phyloP scores from a whole-genome alignment of 768 basidiomycete species.

The Cubamyces sp. region DNA sequence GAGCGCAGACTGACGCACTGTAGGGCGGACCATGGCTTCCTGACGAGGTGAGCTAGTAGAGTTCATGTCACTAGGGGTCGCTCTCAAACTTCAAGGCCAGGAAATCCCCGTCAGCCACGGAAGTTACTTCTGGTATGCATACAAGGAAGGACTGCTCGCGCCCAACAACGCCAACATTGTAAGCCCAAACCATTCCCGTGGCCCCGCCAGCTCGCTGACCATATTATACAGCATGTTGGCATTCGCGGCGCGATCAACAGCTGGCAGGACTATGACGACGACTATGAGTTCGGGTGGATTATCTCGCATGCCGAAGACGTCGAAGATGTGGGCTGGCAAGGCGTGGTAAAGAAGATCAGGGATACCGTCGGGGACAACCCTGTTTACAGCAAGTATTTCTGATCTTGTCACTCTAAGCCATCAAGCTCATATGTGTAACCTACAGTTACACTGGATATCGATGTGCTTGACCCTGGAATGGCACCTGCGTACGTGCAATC shows the following conservation, averaged over 20 bases:
- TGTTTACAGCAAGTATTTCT: slow-evolving; percentile 34
- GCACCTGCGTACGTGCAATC: slow-evolving; percentile 25
- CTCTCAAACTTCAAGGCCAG: slow-evolving; percentile 1
- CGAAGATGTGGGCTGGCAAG: slow-evolving; percentile 38
- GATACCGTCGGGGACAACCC: slow-evolving; percentile 40
- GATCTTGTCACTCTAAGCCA: neutral
- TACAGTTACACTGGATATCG: slow-evolving; percentile 28
- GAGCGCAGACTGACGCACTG: neutral
- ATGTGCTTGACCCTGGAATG: slow-evolving; percentile 27
- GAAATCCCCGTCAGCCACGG: slow-evolving; percentile 38
- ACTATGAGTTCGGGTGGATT: slow-evolving; percentile 36
- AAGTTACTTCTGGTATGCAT: slow-evolving; percentile 40
- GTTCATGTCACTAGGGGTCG: no score
- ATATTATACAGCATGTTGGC: slow-evolving; percentile 33
- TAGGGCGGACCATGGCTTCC: slow-evolving; percentile 36
- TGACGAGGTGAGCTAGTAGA: slow-evolving; percentile 22
- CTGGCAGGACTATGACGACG: slow-evolving; percentile 37
- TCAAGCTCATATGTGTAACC: neutral
- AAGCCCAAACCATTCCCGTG: neutral
- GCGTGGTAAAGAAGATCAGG: slow-evolving; percentile 38
- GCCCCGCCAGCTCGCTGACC: neutral
- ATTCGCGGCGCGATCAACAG: slow-evolving; percentile 34
- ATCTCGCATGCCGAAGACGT: slow-evolving; percentile 40
- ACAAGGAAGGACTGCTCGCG: slow-evolving; percentile 38
- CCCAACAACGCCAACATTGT: slow-evolving; percentile 39